Evolutionary conservation across 257 asterid genomes (phyloP).

Genomic region (Ajuga chamaepitys): DNA sequence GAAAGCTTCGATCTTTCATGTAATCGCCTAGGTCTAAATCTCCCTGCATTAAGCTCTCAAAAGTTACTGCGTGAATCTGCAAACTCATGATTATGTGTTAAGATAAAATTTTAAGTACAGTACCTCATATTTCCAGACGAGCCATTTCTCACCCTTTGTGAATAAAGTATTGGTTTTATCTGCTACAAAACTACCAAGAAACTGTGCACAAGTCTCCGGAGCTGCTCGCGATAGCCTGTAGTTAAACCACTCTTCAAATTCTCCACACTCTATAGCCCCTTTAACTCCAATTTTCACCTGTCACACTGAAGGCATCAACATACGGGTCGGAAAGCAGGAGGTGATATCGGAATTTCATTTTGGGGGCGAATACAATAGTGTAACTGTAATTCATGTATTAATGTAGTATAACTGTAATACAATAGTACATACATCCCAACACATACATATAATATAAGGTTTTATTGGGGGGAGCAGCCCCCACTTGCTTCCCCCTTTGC

Average conservation of each 20-base stretch:
- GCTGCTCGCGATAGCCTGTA: slow-evolving; percentile 94
- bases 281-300: slow-evolving; percentile 83
- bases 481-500: no score
- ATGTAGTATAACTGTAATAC: no score
- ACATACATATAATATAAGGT: no score
- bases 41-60: slow-evolving; percentile 50
- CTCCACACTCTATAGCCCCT: slow-evolving; percentile 92
- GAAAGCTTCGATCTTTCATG: slow-evolving; percentile 76
- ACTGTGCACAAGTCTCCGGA: slow-evolving; percentile 91
- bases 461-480: no score
- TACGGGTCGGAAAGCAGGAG: background rate
- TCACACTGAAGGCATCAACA: slow-evolving; percentile 7
- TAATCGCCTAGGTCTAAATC: slow-evolving; percentile 86
- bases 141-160: slow-evolving; percentile 99
- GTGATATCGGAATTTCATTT: no score
- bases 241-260: slow-evolving; percentile 91
- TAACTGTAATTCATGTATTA: no score
- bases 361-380: no score
- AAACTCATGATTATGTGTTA: background rate
- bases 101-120: slow-evolving; percentile 11
- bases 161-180: slow-evolving; percentile 63
- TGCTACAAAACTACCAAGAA: slow-evolving; percentile 81
- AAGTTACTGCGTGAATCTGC: slow-evolving; percentile 3
- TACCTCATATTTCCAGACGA: slow-evolving; percentile 97
- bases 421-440: no score